Evolutionary conservation across 2,329 filamentous ascomycete genomes (phyloP), one percentile per base, ranked within the genome.

Genomic region (Ophiostoma sp.): DNA sequence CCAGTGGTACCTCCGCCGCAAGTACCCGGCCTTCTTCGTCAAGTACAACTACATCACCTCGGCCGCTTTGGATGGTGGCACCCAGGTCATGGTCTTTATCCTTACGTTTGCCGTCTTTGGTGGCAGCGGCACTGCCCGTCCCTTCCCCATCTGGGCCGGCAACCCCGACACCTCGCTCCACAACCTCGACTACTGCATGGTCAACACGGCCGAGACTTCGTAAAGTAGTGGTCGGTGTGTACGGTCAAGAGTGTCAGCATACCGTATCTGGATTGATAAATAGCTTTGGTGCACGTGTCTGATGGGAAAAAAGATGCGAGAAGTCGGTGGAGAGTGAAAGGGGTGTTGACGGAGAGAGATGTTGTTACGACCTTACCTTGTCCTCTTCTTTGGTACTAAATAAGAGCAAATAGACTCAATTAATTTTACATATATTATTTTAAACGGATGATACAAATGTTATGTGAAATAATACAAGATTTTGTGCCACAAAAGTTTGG

Each of bases 31-130:
- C 9, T 78, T 82, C 52, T 84, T 83, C 75, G 80, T 83, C 57
- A 79, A 83, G 71, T 84, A 83, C 73, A 82, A 82, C 68, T 84
- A 84, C 73, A 76, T 84, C 3, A 77, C 84, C 4, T 80, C 80
- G 0, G 83, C 81, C 1, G 83, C 82, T 2, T 77, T 83, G 50
- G 81, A 82, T 64, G 83, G 83, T 3, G 83, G 81, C 0, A 81
- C 81, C 70, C 79, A 83, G 63, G 79, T 82, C 0, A 77, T 82
- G 6, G 78, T 84, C 15, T 84, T 85, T 57, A 80, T 85, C 36
- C 73, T 84, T 1, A 82, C 81, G 0, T 84, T 85, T 77, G 82
- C 82, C 0, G 81, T 86, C 0, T 82, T 84, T 59, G 85, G 84
- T 7, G 84, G 82, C 1, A 81, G 80, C 72, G 83, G 84, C 1